Evolutionary conservation across 768 basidiomycete genomes (phyloP).

Genomic region (Lactifluus echinatus): DNA sequence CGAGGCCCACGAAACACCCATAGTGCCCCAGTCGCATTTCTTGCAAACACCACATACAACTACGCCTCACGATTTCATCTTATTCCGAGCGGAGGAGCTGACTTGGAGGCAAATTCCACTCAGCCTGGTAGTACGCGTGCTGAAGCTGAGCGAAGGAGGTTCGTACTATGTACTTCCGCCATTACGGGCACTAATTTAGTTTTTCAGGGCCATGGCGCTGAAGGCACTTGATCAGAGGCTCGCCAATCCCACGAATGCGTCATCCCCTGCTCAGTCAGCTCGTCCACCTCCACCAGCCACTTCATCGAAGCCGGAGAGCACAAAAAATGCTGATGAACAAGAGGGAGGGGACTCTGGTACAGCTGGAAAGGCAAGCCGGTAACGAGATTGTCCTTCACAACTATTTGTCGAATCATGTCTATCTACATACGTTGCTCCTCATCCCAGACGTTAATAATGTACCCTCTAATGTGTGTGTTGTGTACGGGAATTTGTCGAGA

Average conservation of each 20-base stretch:
- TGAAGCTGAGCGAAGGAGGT: conserved; percentile 95
- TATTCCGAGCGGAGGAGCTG: conserved; percentile 54
- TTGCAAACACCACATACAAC: conserved; percentile 60
- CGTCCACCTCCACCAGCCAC: conserved; percentile 3
- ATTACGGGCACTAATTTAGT: not conserved
- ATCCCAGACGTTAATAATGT: not conserved
- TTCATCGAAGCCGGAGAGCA: conserved; percentile 10
- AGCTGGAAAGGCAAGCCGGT: conserved; percentile 3
- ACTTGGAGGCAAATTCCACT: conserved; percentile 68
- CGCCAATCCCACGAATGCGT: conserved; percentile 39
- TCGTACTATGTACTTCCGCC: conserved; percentile 23
- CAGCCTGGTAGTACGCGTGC: conserved; percentile 83
- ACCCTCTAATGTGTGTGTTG: not conserved
- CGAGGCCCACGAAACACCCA: not conserved
- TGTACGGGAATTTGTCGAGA: not conserved
- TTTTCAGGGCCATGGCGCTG: conserved; percentile 78
- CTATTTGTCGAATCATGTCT: conserved; percentile 1
- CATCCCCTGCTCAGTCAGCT: conserved; percentile 12
- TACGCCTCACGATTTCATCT: conserved; percentile 63
- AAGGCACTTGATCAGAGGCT: conserved; percentile 94
- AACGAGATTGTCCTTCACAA: not conserved
- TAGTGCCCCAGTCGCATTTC: conserved; percentile 62
- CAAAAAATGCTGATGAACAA: conserved; percentile 9
- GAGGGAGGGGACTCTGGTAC: conserved; percentile 12
- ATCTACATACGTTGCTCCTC: conserved; percentile 1